A percentile compares a stretch with the other conserved stretches of the same genome.
Conservation (phyloP, 2,329 filamentous ascomycete species). For the Neobulgaria alba region DNA sequence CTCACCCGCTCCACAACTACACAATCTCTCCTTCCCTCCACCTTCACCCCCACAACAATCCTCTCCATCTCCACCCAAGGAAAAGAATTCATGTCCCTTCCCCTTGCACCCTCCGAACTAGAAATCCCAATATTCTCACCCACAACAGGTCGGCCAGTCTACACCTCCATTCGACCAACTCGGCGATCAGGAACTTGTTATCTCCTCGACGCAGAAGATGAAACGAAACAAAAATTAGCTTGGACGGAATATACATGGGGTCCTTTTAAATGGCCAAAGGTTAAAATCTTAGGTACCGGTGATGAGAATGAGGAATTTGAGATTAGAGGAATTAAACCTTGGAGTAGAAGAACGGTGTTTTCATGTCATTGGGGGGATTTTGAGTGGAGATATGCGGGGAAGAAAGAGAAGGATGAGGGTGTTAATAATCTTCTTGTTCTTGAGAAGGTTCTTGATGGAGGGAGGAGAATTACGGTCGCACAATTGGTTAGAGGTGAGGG, state of each 20-base stretch:
- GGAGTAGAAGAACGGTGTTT: too few species aligned
- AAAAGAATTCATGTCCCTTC: slow-evolving; percentile 35
- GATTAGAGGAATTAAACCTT: slow-evolving; percentile 18
- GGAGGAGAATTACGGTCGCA: slow-evolving; percentile 29
- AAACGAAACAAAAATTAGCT: slow-evolving; percentile 33
- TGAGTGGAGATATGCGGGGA: slow-evolving; percentile 47
- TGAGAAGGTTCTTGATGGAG: slow-evolving; percentile 32
- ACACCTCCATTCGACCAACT: slow-evolving; percentile 41
- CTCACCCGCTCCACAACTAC: slow-evolving; percentile 4
- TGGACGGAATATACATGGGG: slow-evolving; percentile 50
- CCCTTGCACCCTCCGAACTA: slow-evolving; percentile 30
- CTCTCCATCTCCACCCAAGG: slow-evolving; percentile 43
- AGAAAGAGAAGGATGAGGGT: slow-evolving; percentile 35
- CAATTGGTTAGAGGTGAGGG: slow-evolving; percentile 36
- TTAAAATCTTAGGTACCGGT: slow-evolving; percentile 25
- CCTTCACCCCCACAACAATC: slow-evolving; percentile 36
- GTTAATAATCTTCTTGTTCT: slow-evolving; percentile 40
- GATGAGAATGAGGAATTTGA: slow-evolving; percentile 21
- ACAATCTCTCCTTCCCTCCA: slow-evolving; percentile 1
- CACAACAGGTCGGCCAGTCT: slow-evolving; percentile 30
- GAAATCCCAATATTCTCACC: slow-evolving; percentile 37
- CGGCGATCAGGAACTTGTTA: slow-evolving; percentile 40
- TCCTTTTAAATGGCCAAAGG: slow-evolving; percentile 40
- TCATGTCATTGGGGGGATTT: slow-evolving; percentile 40
- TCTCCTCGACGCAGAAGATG: slow-evolving; percentile 37